These are phyloP conservation scores for Pontederia crassipes DNA, from an alignment of 176 grass and related monocot species.

Conservation along the genomic window DNA sequence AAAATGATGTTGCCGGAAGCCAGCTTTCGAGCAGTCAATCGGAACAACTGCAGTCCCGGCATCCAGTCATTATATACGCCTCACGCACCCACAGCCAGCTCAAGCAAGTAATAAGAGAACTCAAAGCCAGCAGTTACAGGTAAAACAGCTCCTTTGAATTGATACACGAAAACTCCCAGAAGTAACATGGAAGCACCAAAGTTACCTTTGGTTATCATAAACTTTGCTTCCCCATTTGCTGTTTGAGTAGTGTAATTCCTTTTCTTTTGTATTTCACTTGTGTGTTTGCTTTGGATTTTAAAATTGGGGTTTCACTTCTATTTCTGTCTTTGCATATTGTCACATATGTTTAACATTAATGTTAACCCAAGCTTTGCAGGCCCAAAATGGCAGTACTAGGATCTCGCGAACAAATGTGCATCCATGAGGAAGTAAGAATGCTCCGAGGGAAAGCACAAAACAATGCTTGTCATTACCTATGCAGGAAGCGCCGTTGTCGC, in stretches of 20 bases:
- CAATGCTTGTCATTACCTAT: constrained; percentile 74
- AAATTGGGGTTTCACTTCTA: not conserved
- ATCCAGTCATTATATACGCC: constrained; percentile 86
- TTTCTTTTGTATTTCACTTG: not conserved
- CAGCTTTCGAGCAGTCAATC: constrained; percentile 47
- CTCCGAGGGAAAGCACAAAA: constrained; percentile 70
- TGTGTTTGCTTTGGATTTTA: not conserved
- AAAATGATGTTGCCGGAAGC: constrained; percentile 29
- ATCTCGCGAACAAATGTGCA: constrained; percentile 96
- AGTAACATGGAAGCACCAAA: not conserved
- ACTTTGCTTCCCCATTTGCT: no score
- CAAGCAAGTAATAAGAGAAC: constrained; percentile 86
- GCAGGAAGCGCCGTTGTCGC: constrained; percentile 64
- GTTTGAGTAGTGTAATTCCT: not conserved
- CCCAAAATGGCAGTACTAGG: constrained; percentile 80
- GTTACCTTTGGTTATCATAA: no score
- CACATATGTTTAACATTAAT: constrained; percentile 2
- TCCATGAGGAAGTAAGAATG: constrained; percentile 61
- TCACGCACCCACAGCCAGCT: constrained; percentile 95
- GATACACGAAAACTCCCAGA: not conserved
- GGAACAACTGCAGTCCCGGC: constrained; percentile 26
- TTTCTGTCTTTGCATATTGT: no score
- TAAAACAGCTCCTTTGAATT: constrained; percentile 7
- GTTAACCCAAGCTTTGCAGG: constrained; percentile 29
- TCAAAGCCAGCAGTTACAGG: constrained; percentile 86